Conservation (phyloP, 176 grass and related monocot species). For the Phoenix dactylifera region DNA sequence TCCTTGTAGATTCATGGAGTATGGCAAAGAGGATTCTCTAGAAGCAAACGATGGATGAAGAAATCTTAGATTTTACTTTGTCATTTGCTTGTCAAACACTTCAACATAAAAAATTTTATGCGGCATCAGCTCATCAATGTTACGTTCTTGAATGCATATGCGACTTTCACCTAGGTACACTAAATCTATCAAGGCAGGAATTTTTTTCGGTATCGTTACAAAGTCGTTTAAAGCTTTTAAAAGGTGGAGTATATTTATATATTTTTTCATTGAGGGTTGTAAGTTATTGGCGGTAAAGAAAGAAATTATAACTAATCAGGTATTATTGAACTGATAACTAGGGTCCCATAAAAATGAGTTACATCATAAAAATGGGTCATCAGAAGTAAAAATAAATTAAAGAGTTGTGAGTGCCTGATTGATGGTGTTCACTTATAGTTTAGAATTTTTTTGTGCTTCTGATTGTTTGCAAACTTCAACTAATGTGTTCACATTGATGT, state of each 20-base stretch:
- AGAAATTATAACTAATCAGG: constrained; percentile 62
- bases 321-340: constrained; percentile 8
- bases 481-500: constrained; percentile 48
- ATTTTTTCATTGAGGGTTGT: constrained; percentile 17
- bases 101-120: not conserved
- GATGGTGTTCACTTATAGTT: constrained; percentile 41
- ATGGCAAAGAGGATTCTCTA: too few species aligned
- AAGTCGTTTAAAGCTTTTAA: constrained; percentile 11
- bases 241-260: constrained; percentile 2
- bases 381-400: constrained; percentile 22
- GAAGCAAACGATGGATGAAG: too few species aligned
- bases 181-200: not conserved
- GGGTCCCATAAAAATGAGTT: constrained; percentile 20
- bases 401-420: constrained; percentile 37
- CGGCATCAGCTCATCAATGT: not conserved
- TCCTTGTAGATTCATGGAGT: too few species aligned
- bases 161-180: not conserved
- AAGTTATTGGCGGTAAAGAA: constrained; percentile 74
- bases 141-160: not conserved
- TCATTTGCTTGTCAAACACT: constrained; percentile 6
- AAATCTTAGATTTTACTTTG: not conserved
- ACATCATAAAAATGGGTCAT: constrained; percentile 11
- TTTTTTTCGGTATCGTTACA: constrained; percentile 11
- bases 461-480: constrained; percentile 34
- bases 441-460: constrained; percentile 34